Percentiles rank a stretch among this genome's conserved stretches.
These are phyloP conservation scores for Solanum habrochaites DNA, from an alignment of 257 asterid genomes.

Conservation along the genomic window DNA sequence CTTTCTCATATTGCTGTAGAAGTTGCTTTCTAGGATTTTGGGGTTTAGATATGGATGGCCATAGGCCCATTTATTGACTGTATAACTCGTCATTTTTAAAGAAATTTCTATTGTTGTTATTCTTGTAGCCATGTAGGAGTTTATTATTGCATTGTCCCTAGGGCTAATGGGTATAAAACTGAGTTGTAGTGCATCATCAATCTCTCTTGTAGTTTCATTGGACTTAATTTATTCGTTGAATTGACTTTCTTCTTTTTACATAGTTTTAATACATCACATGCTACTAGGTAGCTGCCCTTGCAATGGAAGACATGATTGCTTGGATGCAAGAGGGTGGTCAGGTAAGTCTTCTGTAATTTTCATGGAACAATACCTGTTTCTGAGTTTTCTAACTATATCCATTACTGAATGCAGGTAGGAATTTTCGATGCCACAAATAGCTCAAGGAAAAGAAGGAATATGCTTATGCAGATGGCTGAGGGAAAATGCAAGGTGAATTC, in stretches of 20 bases:
- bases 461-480: conserved; percentile 97
- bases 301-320: conserved; percentile 98
- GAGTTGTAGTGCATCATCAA: neutral
- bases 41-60: neutral
- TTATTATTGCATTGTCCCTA: neutral
- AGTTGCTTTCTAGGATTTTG: neutral
- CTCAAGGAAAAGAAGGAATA: conserved; percentile 73
- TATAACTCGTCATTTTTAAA: neutral
- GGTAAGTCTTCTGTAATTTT: conserved; percentile 29
- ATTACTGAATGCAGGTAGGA: conserved; percentile 58
- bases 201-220: neutral
- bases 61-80: neutral
- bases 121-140: neutral
- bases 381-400: conserved; percentile 15
- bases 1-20: neutral
- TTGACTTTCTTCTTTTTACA: conserved; percentile 47
- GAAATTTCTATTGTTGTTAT: neutral
- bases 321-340: conserved; percentile 99
- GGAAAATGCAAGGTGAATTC: conserved; percentile 86
- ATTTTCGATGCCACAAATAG: conserved; percentile 98
- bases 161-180: neutral
- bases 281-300: conserved; percentile 99
- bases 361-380: conserved; percentile 2
- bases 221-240: conserved; percentile 13
- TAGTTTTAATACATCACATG: conserved; percentile 72